phyloP scores from a whole-genome alignment of 2,329 filamentous ascomycete genomes.

The Parastagonospora nodorum region DNA sequence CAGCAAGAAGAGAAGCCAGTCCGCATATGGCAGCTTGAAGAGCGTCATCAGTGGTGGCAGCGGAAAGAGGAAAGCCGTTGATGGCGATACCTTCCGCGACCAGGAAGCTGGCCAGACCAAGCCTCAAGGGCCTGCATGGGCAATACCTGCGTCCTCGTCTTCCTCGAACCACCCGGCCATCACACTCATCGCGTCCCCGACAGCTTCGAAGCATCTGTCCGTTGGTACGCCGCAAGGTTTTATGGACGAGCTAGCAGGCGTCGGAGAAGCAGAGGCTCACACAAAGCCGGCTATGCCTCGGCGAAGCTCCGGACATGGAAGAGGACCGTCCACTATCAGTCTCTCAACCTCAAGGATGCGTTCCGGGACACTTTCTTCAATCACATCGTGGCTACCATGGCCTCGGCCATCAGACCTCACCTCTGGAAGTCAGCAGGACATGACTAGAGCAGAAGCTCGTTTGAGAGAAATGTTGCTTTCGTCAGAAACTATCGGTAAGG shows the following conservation, averaged over 20 bases:
- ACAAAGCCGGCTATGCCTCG: conserved; percentile 16
- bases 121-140: conserved; percentile 32
- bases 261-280: conserved; percentile 9
- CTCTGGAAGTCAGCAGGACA: conserved; percentile 21
- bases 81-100: conserved; percentile 24
- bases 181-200: conserved; percentile 37
- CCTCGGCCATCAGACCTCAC: conserved; percentile 27
- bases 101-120: conserved; percentile 18
- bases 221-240: conserved; percentile 34
- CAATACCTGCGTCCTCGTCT: conserved; percentile 29
- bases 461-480: conserved; percentile 39
- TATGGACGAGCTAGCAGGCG: conserved; percentile 25
- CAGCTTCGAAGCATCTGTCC: conserved; percentile 44
- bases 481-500: conserved; percentile 31
- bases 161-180: conserved; percentile 37
- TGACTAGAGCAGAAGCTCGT: conserved; percentile 38
- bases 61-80: conserved; percentile 32
- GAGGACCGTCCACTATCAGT: conserved; percentile 27
- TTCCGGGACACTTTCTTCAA: conserved; percentile 36
- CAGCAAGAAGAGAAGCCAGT: conserved; percentile 40
- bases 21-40: conserved; percentile 46
- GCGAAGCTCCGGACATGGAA: conserved; percentile 22
- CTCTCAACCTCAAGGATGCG: conserved; percentile 26
- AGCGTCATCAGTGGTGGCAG: conserved; percentile 45
- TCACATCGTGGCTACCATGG: conserved; percentile 45